Base-by-base conservation (phyloP, 2,329 filamentous ascomycete species). In the Beauveria rudraprayagi region DNA sequence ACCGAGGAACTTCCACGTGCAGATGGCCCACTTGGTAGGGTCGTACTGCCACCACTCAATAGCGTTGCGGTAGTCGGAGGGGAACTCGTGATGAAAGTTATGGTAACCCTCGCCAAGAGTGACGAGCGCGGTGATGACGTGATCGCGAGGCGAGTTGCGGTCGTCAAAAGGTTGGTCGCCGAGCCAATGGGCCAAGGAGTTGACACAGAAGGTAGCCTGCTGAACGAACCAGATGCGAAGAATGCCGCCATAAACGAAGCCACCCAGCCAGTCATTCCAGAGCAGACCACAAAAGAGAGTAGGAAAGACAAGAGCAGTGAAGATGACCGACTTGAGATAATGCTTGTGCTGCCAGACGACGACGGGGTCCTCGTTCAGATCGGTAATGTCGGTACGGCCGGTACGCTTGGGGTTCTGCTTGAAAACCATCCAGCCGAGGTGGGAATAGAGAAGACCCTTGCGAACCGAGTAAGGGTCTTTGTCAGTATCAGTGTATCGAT, bases 21-120 rank as follows among this genome's bases (percentile, higher is more conserved):
- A 91, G 79, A 95, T 95, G 72, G 78, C 83, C 90, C 91, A 94
- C 80, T 95, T 95, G 74, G 91, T 95, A 52, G 91, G 91, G 74
- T 95, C 91, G 71, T 95, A 95, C 72, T 95, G 91, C 78, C 86
- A 88, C 90, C 91, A 95, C 76, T 91, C 82, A 67, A 94, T 93
- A 64, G 90, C 91, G 73, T 95, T 95, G 73, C 91, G 90, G 84
- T 94, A 95, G 75, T 95, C 91, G 11, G 90, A 93, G 60, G 91
- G 91, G 78, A 95, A 95, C 75, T 95, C 91, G 82, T 95, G 91
- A 78, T 95, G 91, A 83, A 95, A 95, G 83, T 95, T 95, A 83
- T 95, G 91, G 79, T 95, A 95, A 34, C 91, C 91, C 77, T 92
- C 91, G 54, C 91, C 91, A 24, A 95, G 87, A 48, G 91, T 95